A percentile compares a stretch with the other conserved stretches of the same genome.
Conservation (phyloP, 768 basidiomycete species). For the Lepiota venenata region DNA sequence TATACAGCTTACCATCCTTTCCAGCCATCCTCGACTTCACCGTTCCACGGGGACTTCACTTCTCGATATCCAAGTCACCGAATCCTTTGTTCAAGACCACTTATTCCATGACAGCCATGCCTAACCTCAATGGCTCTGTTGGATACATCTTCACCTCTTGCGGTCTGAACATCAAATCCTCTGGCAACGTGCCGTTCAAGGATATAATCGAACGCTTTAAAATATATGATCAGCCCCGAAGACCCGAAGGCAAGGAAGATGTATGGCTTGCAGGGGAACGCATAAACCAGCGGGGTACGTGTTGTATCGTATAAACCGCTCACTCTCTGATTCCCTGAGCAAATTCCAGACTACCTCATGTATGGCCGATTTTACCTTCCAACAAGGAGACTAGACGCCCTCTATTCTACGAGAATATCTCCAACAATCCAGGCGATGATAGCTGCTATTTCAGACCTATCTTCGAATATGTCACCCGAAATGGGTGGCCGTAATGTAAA, state of each 20-base stretch:
- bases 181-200: conserved; percentile 75
- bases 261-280: conserved; percentile 81
- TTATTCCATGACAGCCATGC: conserved; percentile 91
- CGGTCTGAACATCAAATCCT: conserved; percentile 67
- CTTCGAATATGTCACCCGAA: conserved; percentile 43
- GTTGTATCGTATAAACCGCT: background rate
- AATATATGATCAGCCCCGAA: conserved; percentile 76
- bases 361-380: conserved; percentile 93
- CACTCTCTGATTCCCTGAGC: conserved; percentile 16
- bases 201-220: conserved; percentile 88
- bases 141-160: conserved; percentile 94
- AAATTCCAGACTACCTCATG: conserved; percentile 72
- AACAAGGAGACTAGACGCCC: conserved; percentile 81
- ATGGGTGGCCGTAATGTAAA: conserved; percentile 42
- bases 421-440: conserved; percentile 79
- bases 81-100: conserved; percentile 87
- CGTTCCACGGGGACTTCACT: conserved; percentile 76
- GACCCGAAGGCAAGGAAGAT: conserved; percentile 75
- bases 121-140: conserved; percentile 87
- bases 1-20: conserved; percentile 11
- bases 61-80: conserved; percentile 84
- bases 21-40: conserved; percentile 89
- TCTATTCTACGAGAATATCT: conserved; percentile 80
- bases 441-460: conserved; percentile 82
- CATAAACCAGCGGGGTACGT: conserved; percentile 67